A percentile compares a stretch with the other conserved stretches of the same genome.
Evolutionary conservation across 768 basidiomycete species (phyloP).

Genomic region (Phallus indusiatus): DNA sequence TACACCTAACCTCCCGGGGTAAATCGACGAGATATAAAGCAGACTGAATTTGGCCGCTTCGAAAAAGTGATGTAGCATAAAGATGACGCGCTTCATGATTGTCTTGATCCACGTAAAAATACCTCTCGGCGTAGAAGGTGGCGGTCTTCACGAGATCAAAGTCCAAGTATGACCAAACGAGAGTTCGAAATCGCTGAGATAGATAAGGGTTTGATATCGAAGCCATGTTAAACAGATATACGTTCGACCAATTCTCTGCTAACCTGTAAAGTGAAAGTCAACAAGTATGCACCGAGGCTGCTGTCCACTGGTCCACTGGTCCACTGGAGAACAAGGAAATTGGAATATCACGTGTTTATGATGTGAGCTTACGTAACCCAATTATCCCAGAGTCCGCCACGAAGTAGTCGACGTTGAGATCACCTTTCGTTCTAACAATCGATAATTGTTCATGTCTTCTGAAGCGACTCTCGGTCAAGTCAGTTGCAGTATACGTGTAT

Average conservation of each 20-base stretch:
- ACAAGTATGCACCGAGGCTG: no score
- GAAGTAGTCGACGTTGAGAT: no score
- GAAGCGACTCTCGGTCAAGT: conserved; percentile 12
- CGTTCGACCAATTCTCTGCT: no score
- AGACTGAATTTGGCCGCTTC: conserved; percentile 61
- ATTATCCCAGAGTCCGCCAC: no score
- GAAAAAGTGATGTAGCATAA: conserved; percentile 69
- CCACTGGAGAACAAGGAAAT: not conserved
- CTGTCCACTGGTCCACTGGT: no score
- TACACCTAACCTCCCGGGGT: conserved; percentile 50
- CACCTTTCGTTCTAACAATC: no score
- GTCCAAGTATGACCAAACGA: conserved; percentile 82
- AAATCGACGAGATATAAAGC: conserved; percentile 62
- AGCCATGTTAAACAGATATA: not conserved
- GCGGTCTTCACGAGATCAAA: conserved; percentile 70
- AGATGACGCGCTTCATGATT: conserved; percentile 81
- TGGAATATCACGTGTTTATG: not conserved
- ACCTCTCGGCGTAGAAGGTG: conserved; percentile 83
- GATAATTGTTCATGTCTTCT: conserved; percentile 1
- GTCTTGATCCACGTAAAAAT: conserved; percentile 56
- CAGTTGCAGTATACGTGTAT: not conserved
- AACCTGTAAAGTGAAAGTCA: no score
- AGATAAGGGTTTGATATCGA: conserved; percentile 33
- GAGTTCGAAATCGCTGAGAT: conserved; percentile 55
- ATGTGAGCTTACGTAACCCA: not conserved